These are phyloP conservation scores for Yueomyces sp. DNA, from an alignment of 805 yeast species.

Conservation along the genomic window DNA sequence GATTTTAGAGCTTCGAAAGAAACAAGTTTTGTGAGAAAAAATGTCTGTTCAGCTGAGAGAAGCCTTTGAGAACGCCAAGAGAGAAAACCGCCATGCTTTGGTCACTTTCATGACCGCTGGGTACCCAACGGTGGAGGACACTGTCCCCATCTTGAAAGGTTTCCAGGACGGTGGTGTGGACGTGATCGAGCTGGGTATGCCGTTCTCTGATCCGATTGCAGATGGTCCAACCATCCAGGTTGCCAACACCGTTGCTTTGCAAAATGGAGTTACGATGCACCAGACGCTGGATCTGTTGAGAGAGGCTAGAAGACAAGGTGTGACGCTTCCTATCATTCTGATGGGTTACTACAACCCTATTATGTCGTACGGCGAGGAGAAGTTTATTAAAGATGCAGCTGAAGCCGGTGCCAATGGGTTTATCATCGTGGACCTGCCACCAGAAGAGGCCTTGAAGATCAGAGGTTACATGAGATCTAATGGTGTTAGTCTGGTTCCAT, in stretches of 20 bases:
- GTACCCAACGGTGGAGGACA: conserved; percentile 76
- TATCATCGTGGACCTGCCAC: conserved; percentile 91
- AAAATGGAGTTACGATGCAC: conserved; percentile 65
- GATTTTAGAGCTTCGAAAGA: background rate
- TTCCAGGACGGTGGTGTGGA: conserved; percentile 95
- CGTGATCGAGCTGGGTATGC: conserved; percentile 87
- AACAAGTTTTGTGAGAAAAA: background rate
- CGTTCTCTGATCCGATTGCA: conserved; percentile 96
- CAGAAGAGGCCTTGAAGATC: conserved; percentile 89
- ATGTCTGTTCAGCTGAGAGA: conserved; percentile 32
- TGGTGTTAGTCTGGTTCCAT: conserved; percentile 77
- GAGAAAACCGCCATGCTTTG: conserved; percentile 69
- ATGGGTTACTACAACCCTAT: conserved; percentile 99
- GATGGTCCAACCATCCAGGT: conserved; percentile 96
- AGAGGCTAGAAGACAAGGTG: conserved; percentile 70
- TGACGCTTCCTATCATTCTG: conserved; percentile 74
- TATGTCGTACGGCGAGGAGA: conserved; percentile 75
- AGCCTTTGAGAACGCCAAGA: conserved; percentile 42
- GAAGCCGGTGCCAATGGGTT: conserved; percentile 91
- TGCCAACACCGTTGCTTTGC: conserved; percentile 71
- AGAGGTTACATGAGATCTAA: conserved; percentile 54
- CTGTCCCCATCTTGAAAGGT: conserved; percentile 73
- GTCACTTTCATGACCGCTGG: conserved; percentile 93
- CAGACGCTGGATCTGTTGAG: conserved; percentile 58
- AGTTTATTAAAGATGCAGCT: conserved; percentile 64